Evolutionary conservation across 1,284 basidiomycete genomes (phyloP).

Genomic region (Boletus smithii): DNA sequence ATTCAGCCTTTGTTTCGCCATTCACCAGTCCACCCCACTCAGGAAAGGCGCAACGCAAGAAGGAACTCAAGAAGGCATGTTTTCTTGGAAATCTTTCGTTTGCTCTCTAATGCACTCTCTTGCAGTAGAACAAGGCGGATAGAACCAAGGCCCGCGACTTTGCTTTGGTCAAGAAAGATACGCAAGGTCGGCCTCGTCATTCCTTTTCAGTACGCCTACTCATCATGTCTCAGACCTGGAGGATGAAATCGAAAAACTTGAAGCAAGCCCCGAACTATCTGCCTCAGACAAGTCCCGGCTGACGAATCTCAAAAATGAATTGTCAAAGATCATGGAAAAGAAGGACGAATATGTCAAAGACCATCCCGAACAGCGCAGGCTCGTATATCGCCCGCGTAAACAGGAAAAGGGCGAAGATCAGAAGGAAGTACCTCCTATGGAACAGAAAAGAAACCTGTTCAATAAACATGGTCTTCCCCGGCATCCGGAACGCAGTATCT

Average conservation of each 20-base stretch:
- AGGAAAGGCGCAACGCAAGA: conserved; percentile 87
- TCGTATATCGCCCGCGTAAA: conserved; percentile 61
- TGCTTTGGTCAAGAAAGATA: conserved; percentile 85
- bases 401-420: conserved; percentile 45
- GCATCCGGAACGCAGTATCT: conserved; percentile 86
- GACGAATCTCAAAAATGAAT: conserved; percentile 67
- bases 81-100: conserved; percentile 6
- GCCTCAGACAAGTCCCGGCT: conserved; percentile 54
- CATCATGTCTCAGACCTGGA: conserved; percentile 52
- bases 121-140: conserved; percentile 83
- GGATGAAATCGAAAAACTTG: conserved; percentile 65
- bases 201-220: conserved; percentile 1
- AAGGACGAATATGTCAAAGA: conserved; percentile 89
- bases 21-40: conserved; percentile 7
- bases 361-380: conserved; percentile 82
- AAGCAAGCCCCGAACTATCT: conserved; percentile 42
- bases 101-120: conserved; percentile 12
- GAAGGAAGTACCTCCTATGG: conserved; percentile 43
- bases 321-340: conserved; percentile 75
- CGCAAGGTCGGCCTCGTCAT: conserved; percentile 50
- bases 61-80: conserved; percentile 84
- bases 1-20: neutral
- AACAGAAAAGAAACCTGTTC: conserved; percentile 64
- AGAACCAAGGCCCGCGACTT: conserved; percentile 78
- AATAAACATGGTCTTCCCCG: conserved; percentile 78